Evolutionary conservation across 2,329 filamentous ascomycete species (phyloP), one percentile per base, ranked within the genome.

Genomic region (Scytalidium sp.): DNA sequence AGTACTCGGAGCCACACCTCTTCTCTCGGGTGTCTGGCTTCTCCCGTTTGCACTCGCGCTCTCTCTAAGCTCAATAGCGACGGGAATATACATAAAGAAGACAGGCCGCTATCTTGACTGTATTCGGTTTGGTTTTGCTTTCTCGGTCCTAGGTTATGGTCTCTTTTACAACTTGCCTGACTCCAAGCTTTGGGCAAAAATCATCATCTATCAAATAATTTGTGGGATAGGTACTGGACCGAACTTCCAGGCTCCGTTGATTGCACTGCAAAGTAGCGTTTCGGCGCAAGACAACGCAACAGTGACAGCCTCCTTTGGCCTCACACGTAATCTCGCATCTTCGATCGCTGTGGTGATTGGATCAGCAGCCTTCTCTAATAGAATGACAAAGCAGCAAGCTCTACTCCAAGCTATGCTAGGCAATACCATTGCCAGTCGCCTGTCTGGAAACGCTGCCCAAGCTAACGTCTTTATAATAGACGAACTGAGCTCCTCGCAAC

Each of bases 1-100:
- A 15, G 86, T 90, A n/a, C 76, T 87, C 7, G 81, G 84, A 19
- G 81, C 83, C 2, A 75, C 77, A 0, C 85, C 88, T 0, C 79
- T 92, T 39, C 70, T 87, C 25, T 88, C 84, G 1, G 88, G 88
- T 43, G 84, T 90, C 46, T 90, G 88, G 62, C 67, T 89, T 17
- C 74, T 92, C n/a, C 84, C 88, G 0, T 80, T 80, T 54, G 85
- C 86, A 9, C 62, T 91, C 29, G 75, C 81, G 4, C 70, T 88
- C 7, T 87, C 85, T 0, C 55, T 87, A 53, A 63, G 78, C 36
- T 87, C 85, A 0, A 76, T 78, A 6, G 61, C 63, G 7, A 76
- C 76, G 0, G 81, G 81, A 32, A 57, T 82, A 19, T 67, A 73
- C 47, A 81, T 81, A 57, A 74, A 75, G 58, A 76, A 80, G 64